Evolutionary conservation across 306 rosid species (phyloP).

Genomic region (Corylus heterophylla): DNA sequence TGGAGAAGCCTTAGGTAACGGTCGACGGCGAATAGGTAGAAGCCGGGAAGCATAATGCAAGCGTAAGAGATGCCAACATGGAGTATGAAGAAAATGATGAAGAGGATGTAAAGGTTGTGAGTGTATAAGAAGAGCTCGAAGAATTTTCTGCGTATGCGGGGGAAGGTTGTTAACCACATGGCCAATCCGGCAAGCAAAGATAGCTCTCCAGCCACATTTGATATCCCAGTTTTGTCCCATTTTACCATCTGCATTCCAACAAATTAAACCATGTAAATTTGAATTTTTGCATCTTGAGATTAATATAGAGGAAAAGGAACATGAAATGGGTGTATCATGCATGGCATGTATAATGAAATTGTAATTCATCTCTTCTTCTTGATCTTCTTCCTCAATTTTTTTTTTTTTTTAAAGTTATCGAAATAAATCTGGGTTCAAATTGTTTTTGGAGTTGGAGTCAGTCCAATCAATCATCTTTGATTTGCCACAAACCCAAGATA

Average conservation of each 20-base stretch:
- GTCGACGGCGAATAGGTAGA: slow-evolving; percentile 77
- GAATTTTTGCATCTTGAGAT: neutral
- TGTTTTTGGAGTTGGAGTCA: too few relatives aligned
- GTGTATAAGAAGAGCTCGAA: slow-evolving; percentile 79
- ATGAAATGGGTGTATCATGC: neutral
- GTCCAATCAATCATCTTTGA: too few relatives aligned
- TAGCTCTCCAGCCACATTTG: slow-evolving; percentile 73
- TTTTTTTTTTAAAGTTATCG: too few relatives aligned
- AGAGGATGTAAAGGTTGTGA: slow-evolving; percentile 68
- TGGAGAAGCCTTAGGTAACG: slow-evolving; percentile 71
- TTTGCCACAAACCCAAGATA: too few relatives aligned
- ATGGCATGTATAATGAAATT: neutral
- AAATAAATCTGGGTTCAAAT: too few relatives aligned
- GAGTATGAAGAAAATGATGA: slow-evolving; percentile 66
- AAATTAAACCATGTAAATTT: neutral
- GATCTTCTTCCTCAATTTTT: too few relatives aligned
- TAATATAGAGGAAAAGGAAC: neutral
- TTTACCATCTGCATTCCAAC: slow-evolving; percentile 47
- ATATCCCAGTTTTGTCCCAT: slow-evolving; percentile 51
- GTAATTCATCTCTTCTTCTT: too few relatives aligned
- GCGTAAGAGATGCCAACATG: slow-evolving; percentile 60
- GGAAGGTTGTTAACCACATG: slow-evolving; percentile 64
- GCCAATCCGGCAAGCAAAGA: slow-evolving; percentile 53
- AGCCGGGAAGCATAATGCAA: slow-evolving; percentile 64
- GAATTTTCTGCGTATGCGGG: slow-evolving; percentile 53